Conservation (phyloP, 768 basidiomycete species). For the Amanita jacksonii region DNA sequence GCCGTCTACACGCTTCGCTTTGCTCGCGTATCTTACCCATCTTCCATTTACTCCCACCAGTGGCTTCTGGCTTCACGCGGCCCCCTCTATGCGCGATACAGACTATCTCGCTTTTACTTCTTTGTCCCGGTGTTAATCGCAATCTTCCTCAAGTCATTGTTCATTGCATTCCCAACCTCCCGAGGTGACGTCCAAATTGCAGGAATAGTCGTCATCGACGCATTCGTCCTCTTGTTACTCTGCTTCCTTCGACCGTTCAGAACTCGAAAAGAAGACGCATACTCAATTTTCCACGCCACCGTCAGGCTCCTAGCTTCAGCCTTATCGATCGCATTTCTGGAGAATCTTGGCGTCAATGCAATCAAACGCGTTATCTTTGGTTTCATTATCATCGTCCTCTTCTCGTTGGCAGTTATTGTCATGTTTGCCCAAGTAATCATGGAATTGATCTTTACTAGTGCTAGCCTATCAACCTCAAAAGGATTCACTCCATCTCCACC, state of each 20-base stretch:
- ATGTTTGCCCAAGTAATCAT: constrained; percentile 50
- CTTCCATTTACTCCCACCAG: constrained; percentile 23
- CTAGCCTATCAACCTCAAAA: constrained; percentile 20
- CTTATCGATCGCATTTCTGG: constrained; percentile 69
- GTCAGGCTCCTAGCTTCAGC: constrained; percentile 62
- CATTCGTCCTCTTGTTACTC: constrained; percentile 42
- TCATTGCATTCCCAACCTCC: constrained; percentile 56
- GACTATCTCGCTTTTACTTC: constrained; percentile 58
- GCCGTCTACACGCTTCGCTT: constrained; percentile 39
- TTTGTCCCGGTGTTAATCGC: constrained; percentile 46
- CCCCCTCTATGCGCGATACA: constrained; percentile 61
- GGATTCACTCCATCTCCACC: constrained; percentile 8
- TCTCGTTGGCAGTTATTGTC: constrained; percentile 59
- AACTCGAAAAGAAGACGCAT: constrained; percentile 61
- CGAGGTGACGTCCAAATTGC: constrained; percentile 64
- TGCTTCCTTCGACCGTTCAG: constrained; percentile 53
- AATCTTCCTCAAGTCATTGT: constrained; percentile 56
- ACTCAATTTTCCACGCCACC: constrained; percentile 56
- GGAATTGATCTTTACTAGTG: constrained; percentile 37
- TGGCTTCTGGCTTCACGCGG: constrained; percentile 33
- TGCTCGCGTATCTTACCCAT: constrained; percentile 21
- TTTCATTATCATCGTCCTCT: constrained; percentile 60
- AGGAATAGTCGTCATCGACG: constrained; percentile 57
- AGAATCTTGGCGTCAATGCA: constrained; percentile 49
- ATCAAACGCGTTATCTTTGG: constrained; percentile 82